A percentile compares a stretch with the other conserved stretches of the same genome.
Evolutionary conservation across 2,329 filamentous ascomycete genomes (phyloP).

Genomic region (Alternaria ethzedia): DNA sequence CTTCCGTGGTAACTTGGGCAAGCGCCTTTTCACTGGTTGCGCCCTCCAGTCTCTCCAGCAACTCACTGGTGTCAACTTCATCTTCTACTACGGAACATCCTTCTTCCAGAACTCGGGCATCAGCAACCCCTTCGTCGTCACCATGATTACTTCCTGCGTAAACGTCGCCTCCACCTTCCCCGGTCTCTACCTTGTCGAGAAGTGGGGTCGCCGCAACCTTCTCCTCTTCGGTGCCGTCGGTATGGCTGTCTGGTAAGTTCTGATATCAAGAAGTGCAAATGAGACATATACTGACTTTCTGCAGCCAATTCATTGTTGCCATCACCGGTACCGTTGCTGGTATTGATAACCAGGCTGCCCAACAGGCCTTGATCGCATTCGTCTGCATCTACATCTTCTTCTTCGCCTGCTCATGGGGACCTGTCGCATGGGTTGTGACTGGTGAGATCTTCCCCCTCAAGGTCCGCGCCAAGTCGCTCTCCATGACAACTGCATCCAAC

Average conservation of each 20-base stretch:
- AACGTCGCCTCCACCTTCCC: conserved; percentile 79
- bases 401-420: conserved; percentile 80
- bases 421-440: conserved; percentile 69
- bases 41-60: conserved; percentile 80
- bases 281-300: background rate
- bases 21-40: conserved; percentile 75
- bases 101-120: conserved; percentile 52
- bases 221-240: conserved; percentile 76
- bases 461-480: conserved; percentile 56
- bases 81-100: conserved; percentile 52
- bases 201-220: conserved; percentile 76
- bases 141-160: conserved; percentile 77
- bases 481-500: conserved; percentile 63
- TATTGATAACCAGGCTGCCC: conserved; percentile 45
- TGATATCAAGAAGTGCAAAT: background rate
- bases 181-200: conserved; percentile 77
- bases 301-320: conserved; percentile 50
- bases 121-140: conserved; percentile 67
- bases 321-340: conserved; percentile 50
- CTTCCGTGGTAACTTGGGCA: conserved; percentile 56
- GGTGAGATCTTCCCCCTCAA: conserved; percentile 55
- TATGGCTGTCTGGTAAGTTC: conserved; percentile 60
- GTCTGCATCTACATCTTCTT: conserved; percentile 78
- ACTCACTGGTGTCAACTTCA: conserved; percentile 61
- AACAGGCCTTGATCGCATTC: conserved; percentile 50